Base-by-base conservation (phyloP, 306 rosid genomes). In the Lathyrus oleraceus region DNA sequence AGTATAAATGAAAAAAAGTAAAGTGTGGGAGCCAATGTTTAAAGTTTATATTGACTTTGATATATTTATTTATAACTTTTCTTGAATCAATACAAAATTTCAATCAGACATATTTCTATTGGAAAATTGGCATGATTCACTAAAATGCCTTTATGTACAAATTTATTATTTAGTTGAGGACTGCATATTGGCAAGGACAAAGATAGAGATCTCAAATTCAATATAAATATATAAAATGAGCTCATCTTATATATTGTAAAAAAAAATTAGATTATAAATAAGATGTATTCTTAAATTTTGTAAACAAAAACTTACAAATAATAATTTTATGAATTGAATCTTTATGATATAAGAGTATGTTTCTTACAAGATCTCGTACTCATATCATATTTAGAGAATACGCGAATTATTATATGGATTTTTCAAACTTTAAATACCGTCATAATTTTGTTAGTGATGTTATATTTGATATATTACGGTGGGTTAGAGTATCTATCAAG, bases 1-100 rank as follows among this genome's bases (percentile, higher is more conserved):
- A 73, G 77, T 83, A 69, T 59, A 64, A 76, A 53, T 19, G 73
- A 70, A 82, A 70, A 80, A 84, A 80, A 68, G 84, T 27, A 36
- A 61, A 70, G 57, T 47, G 71, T 82, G 48, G 84, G 78, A 67
- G 56, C 72, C 72, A 79, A 67, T 71, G 74, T 80, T 70, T 62
- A 62, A 62, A 62, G 69, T 64, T 42, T 64, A 9, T 16, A 61
- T 74, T 74, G 82, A 65, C 87, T 66, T 74, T 61, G 64, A 60
- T 84, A 60, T 84, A 35, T 35, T 35, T 35, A 38, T 53, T 67
- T 48, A 40, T 73, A 61, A 40, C 79, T 74, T 79, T 69, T 51
- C 60, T 21, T 47, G 64, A 28, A 4, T 51, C 54, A 35, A 45
- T 10, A 45, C 71, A 62, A 39, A 63, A 19, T 76, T 81, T 66